Conservation (phyloP, 495 filamentous ascomycete genomes). For the Aspergillus nanangensis region DNA sequence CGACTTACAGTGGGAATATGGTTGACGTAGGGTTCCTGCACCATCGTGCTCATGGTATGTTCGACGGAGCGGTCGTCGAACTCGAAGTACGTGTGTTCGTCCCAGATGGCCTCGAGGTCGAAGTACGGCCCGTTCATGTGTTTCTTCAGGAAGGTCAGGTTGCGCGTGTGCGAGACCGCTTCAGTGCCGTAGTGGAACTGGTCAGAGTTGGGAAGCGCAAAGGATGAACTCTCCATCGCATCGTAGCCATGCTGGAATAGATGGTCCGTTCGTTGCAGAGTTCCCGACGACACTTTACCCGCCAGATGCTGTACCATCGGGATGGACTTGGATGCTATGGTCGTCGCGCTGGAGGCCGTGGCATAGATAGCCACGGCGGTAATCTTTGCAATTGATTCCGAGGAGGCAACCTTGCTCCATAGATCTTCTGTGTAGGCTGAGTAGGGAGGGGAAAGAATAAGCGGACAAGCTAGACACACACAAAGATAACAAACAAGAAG, state of each 20-base stretch:
- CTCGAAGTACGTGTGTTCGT: conserved; percentile 40
- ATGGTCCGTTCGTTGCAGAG: background rate
- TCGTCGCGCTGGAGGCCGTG: background rate
- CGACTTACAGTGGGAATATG: conserved; percentile 45
- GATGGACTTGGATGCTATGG: background rate
- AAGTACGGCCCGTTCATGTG: conserved; percentile 29
- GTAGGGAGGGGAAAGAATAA: background rate
- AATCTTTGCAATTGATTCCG: background rate
- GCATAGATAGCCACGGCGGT: background rate
- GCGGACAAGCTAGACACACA: too few species aligned
- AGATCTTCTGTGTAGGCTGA: background rate
- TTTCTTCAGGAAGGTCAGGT: conserved; percentile 14
- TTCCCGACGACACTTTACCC: background rate
- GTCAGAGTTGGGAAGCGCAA: background rate
- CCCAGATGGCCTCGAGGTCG: conserved; percentile 52
- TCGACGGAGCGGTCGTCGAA: conserved; percentile 23
- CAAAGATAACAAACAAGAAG: conserved; percentile 1
- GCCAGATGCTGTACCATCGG: conserved; percentile 5
- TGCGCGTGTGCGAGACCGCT: conserved; percentile 16
- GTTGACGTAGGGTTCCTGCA: conserved; percentile 48
- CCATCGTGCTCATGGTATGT: conserved; percentile 43
- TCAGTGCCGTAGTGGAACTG: conserved; percentile 12
- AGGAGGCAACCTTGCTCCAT: background rate
- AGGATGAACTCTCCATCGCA: background rate
- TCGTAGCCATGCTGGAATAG: conserved; percentile 7